Evolutionary conservation across 78 protist genomes (phyloP).

Genomic region (Dictyostelium intermedium): DNA sequence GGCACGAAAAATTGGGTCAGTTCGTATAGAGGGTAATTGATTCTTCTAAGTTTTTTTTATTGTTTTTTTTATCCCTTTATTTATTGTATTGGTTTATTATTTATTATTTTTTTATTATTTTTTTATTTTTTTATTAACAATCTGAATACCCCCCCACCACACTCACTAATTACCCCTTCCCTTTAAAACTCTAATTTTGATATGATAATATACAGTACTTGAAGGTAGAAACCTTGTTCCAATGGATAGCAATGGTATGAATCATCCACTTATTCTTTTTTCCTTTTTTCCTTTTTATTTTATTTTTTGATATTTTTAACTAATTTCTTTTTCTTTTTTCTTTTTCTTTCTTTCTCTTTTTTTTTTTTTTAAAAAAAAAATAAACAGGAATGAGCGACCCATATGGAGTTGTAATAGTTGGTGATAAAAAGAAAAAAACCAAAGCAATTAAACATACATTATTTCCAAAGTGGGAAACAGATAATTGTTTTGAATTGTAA

Average conservation of each 20-base stretch:
- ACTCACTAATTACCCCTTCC: neutral
- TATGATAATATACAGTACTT: neutral
- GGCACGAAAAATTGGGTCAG: neutral
- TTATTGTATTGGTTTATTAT: neutral
- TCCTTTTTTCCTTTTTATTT: too few species aligned
- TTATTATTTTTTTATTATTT: neutral
- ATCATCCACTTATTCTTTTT: too few species aligned
- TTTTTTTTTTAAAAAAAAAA: too few species aligned
- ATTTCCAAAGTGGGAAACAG: conserved; percentile 62
- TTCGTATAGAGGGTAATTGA: neutral
- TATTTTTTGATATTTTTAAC: neutral
- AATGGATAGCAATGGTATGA: conserved; percentile 47
- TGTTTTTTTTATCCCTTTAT: neutral
- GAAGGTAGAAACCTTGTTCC: conserved; percentile 53
- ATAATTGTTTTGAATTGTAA: conserved; percentile 42
- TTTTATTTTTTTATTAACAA: neutral
- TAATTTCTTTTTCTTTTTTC: neutral
- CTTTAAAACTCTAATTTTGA: neutral
- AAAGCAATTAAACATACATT: conserved; percentile 66
- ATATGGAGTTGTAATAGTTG: conserved; percentile 55
- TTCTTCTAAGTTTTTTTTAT: neutral
- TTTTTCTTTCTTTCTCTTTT: neutral
- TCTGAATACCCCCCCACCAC: neutral
- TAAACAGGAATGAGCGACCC: conserved; percentile 53
- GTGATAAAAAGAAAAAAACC: conserved; percentile 56